Percentiles rank a stretch among this genome's conserved stretches.
phyloP scores from a whole-genome alignment of 2,329 filamentous ascomycete species.

The Fusarium sp. region DNA sequence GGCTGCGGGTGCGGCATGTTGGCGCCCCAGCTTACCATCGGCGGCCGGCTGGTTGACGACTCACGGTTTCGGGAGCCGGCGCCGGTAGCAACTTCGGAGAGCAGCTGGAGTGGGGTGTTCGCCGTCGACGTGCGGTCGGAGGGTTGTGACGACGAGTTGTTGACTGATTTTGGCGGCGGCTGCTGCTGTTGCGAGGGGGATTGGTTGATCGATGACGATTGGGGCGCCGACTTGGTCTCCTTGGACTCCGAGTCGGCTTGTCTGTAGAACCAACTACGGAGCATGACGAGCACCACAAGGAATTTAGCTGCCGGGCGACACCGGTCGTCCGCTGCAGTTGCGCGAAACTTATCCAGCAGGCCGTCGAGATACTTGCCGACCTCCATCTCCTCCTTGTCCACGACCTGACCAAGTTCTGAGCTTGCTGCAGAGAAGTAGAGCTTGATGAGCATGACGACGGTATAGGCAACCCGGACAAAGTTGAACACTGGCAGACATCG shows the following conservation, averaged over 20 bases:
- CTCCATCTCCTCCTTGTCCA: constrained; percentile 76
- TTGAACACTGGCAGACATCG: constrained; percentile 77
- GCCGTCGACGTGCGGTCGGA: constrained; percentile 49
- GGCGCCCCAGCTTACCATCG: constrained; percentile 41
- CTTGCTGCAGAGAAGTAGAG: constrained; percentile 75
- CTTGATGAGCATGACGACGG: constrained; percentile 79
- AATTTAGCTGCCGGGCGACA: constrained; percentile 78
- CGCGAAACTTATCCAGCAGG: constrained; percentile 76
- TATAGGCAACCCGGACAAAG: constrained; percentile 79
- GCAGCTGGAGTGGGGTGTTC: constrained; percentile 68
- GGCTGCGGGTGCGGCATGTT: constrained; percentile 50
- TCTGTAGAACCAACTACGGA: constrained; percentile 76
- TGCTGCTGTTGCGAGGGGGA: constrained; percentile 32
- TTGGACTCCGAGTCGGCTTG: constrained; percentile 54
- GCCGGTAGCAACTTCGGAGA: constrained; percentile 69
- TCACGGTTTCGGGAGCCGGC: constrained; percentile 31
- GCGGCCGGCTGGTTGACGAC: constrained; percentile 27
- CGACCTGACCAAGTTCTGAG: constrained; percentile 76
- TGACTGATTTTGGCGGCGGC: constrained; percentile 17
- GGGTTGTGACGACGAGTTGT: constrained; percentile 31
- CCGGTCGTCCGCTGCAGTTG: constrained; percentile 71
- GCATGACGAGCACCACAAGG: constrained; percentile 76
- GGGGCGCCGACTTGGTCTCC: constrained; percentile 18
- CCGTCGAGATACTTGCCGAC: constrained; percentile 75
- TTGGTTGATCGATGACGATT: constrained; percentile 24